A percentile compares a stretch with the other conserved stretches of the same genome.
These are phyloP conservation scores for Sicyos baderoa DNA, from an alignment of 306 rosid species.

Conservation along the genomic window DNA sequence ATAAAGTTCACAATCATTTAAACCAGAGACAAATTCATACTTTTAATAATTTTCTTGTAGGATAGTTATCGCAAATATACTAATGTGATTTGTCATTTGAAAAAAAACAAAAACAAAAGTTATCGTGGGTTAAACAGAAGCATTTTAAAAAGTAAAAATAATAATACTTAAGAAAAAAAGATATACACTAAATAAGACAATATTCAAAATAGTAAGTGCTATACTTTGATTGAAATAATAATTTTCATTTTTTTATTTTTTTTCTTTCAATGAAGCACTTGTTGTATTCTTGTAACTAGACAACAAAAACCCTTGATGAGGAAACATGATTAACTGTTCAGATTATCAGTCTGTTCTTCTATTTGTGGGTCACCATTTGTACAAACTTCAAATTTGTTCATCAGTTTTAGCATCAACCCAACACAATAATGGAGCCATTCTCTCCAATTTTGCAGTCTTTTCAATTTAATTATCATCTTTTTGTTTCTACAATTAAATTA, in stretches of 20 bases:
- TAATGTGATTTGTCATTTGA: too few species aligned
- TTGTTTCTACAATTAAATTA: neutral
- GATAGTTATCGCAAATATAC: too few species aligned
- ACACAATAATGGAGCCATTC: constrained; percentile 6
- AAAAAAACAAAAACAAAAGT: too few species aligned
- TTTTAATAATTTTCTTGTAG: too few species aligned
- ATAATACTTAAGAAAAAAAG: too few species aligned
- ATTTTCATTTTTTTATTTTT: neutral
- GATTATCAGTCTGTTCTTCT: neutral
- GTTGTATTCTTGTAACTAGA: constrained; percentile 3
- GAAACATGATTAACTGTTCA: neutral
- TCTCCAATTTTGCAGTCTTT: neutral
- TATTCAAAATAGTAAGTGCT: too few species aligned
- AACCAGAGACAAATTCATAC: too few species aligned
- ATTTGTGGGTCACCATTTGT: neutral
- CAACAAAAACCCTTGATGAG: neutral
- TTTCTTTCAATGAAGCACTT: neutral
- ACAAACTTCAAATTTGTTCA: neutral
- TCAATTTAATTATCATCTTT: neutral
- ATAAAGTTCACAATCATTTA: too few species aligned
- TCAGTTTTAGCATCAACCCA: neutral
- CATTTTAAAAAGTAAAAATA: too few species aligned
- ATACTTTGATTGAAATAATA: neutral
- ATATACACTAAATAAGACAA: too few species aligned
- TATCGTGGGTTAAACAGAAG: too few species aligned